Base-by-base conservation (phyloP, 208 protist species). In the Acanthamoeba quina region DNA sequence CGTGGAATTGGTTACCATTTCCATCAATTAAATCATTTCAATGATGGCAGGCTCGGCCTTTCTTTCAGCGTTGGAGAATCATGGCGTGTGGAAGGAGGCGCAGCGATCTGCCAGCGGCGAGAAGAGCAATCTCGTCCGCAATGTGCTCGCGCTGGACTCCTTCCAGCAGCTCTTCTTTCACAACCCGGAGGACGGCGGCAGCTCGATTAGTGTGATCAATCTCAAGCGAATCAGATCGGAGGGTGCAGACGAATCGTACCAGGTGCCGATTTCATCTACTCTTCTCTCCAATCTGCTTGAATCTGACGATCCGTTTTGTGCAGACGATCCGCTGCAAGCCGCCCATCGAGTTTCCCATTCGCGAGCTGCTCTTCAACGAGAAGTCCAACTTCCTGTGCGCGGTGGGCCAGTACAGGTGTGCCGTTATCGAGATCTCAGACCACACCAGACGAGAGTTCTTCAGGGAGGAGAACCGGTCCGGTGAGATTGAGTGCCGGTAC, bases 341-440 rank as follows among this genome's bases (percentile, higher is more conserved):
- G 19, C 41, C 86, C 26, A 31, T 92, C 47, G 86, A 76, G 37
- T 92, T 92, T n/a, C 44, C 34, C 29, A 47, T 78, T 5, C 58
- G 66, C n/a, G 56, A 68, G 29, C 86, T 92, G 31, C 26, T 54
- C 41, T 78, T 92, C 86, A 92, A 92, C 60, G 66, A 52, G 60
- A 54, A 58, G 26, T 47, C 44, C 58, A 76, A 76, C 44, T 76
- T 92, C 29, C 41, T 92, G 86, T 92, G 56, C 29, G 86, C 66
- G 10, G 86, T 92, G 44, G 86, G 86, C 19, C 34, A 52, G 19
- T 29, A 76, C 37, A 24, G 47, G 15, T 92, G 86, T n/a, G 86
- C 86, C 17, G 24, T 92, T 15, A 76, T 92, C 24, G 62, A 92
- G 41, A 92, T 92, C 21, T 78, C 86, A 34, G 86, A 92, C 13